Evolutionary conservation across 2,329 filamentous ascomycete genomes (phyloP), one percentile per base, ranked within the genome.

Genomic region (Ascochyta viciae-villosae): DNA sequence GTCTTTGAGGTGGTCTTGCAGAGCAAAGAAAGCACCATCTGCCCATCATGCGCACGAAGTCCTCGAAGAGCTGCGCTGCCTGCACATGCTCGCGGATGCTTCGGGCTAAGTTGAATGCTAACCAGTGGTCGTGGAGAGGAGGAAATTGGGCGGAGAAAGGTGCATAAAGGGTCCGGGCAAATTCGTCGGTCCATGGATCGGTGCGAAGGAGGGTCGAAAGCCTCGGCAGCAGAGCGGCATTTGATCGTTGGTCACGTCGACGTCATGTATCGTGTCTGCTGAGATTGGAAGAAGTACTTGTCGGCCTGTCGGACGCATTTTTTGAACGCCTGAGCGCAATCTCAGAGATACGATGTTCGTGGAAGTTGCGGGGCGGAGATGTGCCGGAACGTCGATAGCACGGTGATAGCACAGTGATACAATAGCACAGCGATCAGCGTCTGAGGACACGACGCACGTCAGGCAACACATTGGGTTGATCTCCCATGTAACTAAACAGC

Each of bases 1-100:
- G 62, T 68, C 6, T 70, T 71, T 46, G 63, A 67, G 48, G 67
- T 69, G 13, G 62, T 68, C 6, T 50, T 64, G 37, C 66, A 72
- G 41, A 61, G 29, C 37, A 64, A 61, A 37, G 66, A 72, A 41
- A 23, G 33, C 3, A 66, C 63, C 12, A 57, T 63, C 6, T 71
- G 70, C 54, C 59, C 64, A 39, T 64, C 65, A 13, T 70, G 64
- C 38, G 60, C 57, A 23, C 62, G 65, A 38, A 67, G 58, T 43
- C 57, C 63, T 22, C 62, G 47, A 40, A 54, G 62, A 48, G 68
- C 61, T 37, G 54, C 51, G 29, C 45, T 72, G 41, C 63, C 64
- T 39, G 64, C 66, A 40, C 60, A 67, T 50, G 65, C 60, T 42
- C 47, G 68, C 33, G 63, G 65, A 13, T 71, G 63, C 50, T 67